These are phyloP conservation scores for Aspergillus ustus DNA, from an alignment of 2,329 filamentous ascomycete genomes.

Conservation along the genomic window DNA sequence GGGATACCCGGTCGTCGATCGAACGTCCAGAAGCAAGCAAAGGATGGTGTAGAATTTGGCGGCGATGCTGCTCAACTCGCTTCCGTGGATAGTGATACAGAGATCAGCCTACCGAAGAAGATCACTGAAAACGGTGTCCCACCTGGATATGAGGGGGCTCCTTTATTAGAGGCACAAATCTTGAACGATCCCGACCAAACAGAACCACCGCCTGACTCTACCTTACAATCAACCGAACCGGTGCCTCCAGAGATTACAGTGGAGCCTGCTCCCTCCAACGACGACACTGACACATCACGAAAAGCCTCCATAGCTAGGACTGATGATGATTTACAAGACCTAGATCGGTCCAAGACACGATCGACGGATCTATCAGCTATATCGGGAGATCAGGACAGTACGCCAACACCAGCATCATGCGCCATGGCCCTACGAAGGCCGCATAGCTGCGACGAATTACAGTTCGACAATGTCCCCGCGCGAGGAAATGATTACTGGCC, in stretches of 20 bases:
- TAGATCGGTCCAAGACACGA: conserved; percentile 34
- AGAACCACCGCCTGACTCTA: conserved; percentile 14
- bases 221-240: conserved; percentile 21
- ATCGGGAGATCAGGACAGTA: conserved; percentile 31
- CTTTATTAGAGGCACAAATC: conserved; percentile 23
- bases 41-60: conserved; percentile 39
- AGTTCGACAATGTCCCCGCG: conserved; percentile 22
- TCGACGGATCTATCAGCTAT: conserved; percentile 34
- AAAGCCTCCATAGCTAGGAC: conserved; percentile 22
- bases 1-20: conserved; percentile 52
- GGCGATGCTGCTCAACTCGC: conserved; percentile 34
- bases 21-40: conserved; percentile 44
- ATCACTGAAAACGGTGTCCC: conserved; percentile 22
- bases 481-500: conserved; percentile 39
- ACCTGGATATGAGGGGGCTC: conserved; percentile 24
- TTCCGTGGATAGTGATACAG: conserved; percentile 36
- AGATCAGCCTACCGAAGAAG: conserved; percentile 21
- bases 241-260: conserved; percentile 41
- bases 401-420: conserved; percentile 27
- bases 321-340: conserved; percentile 35
- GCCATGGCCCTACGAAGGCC: conserved; percentile 40
- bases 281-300: conserved; percentile 23
- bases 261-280: conserved; percentile 30
- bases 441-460: conserved; percentile 41
- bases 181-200: conserved; percentile 22